Percentiles rank a stretch among this genome's conserved stretches.
phyloP scores from a whole-genome alignment of 148 eudicot genomes.

The Rhododendron williamsianum region DNA sequence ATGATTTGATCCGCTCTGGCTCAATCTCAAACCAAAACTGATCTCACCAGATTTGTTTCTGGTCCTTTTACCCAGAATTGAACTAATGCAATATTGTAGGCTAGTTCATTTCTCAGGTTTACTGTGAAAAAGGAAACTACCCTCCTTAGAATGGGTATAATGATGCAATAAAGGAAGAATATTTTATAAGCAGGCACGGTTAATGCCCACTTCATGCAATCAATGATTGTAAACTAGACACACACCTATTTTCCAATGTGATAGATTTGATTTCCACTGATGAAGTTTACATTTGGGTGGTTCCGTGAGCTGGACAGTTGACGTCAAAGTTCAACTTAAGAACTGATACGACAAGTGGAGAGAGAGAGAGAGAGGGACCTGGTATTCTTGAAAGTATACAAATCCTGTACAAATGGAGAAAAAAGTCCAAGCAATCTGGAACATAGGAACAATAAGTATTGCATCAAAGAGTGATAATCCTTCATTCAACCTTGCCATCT shows the following conservation, averaged over 20 bases:
- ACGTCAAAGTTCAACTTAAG: not conserved
- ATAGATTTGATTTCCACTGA: not conserved
- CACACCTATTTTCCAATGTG: not conserved
- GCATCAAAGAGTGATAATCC: conserved; percentile 87
- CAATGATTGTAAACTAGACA: not conserved
- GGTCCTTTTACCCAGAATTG: not conserved
- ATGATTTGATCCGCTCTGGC: not conserved
- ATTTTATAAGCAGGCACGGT: not conserved
- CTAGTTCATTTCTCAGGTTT: not conserved
- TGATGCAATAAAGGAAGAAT: not conserved
- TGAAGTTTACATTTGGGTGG: not conserved
- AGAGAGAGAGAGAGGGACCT: conserved; percentile 32
- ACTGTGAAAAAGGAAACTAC: not conserved
- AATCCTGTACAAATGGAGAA: conserved; percentile 98
- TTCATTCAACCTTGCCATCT: conserved; percentile 97
- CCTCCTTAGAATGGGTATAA: not conserved
- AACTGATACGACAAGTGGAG: conserved; percentile 1
- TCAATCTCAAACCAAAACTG: not conserved
- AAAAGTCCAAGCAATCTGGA: conserved; percentile 97
- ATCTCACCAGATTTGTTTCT: not conserved
- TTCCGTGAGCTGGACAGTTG: not conserved
- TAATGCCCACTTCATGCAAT: not conserved
- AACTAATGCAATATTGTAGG: not conserved
- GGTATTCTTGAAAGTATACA: conserved; percentile 93
- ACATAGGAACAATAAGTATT: conserved; percentile 95